phyloP scores from a whole-genome alignment of 2,329 filamentous ascomycete species.

The Orbilia oligospora region DNA sequence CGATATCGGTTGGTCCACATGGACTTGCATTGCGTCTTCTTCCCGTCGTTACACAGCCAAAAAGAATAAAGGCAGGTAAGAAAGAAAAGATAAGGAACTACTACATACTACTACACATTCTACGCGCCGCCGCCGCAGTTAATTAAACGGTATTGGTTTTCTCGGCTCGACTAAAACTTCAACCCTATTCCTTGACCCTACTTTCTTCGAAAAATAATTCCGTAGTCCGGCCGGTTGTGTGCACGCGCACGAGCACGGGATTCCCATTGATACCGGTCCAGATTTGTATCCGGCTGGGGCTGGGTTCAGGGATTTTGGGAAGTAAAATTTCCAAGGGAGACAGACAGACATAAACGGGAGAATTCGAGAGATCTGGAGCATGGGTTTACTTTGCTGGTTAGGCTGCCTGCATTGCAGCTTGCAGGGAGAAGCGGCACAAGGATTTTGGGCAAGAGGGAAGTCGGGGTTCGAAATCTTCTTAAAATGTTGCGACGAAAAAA shows the following conservation, averaged over 20 bases:
- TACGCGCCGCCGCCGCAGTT: conserved; percentile 21
- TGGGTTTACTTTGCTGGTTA: conserved; percentile 19
- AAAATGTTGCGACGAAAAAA: not conserved
- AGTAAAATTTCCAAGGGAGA: conserved; percentile 34
- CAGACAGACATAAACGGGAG: conserved; percentile 3
- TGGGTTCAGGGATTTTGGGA: conserved; percentile 28
- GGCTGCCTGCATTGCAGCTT: conserved; percentile 46
- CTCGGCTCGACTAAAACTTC: conserved; percentile 22
- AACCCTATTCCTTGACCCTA: conserved; percentile 31
- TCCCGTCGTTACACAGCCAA: conserved; percentile 36
- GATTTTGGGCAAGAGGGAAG: conserved; percentile 6
- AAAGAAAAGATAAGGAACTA: not conserved
- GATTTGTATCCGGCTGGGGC: conserved; percentile 25
- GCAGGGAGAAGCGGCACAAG: conserved; percentile 25
- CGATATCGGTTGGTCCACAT: conserved; percentile 22
- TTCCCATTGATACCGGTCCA: conserved; percentile 26
- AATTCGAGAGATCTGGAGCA: conserved; percentile 26
- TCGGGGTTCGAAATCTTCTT: conserved; percentile 31
- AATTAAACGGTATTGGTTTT: conserved; percentile 25
- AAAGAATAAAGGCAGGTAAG: conserved; percentile 2
- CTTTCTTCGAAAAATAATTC: conserved; percentile 8
- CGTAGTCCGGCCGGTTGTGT: conserved; percentile 7
- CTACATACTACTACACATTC: not conserved
- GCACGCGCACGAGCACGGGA: conserved; percentile 23
- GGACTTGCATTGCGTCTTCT: conserved; percentile 29